Base-by-base conservation (phyloP, 1,139 yeast genomes). In the Suzukiozyma palmioleophila region DNA sequence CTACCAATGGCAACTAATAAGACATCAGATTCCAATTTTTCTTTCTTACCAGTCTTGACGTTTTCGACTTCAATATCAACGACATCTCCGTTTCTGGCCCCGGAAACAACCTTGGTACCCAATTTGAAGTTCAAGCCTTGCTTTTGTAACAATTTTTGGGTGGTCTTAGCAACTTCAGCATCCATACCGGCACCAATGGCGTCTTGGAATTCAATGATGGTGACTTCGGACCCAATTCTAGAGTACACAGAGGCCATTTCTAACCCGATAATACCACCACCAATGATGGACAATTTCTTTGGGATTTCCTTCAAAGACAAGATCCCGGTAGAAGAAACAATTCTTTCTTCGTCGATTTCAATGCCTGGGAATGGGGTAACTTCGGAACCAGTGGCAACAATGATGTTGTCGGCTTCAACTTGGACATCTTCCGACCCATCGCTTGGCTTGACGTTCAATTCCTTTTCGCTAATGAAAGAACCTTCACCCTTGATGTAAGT, bases 211-310 rank as follows among this genome's bases (percentile, higher is more conserved):
- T 94, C 99, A 48, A 94, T 70, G 41, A 94, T 84, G 38, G 97
- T 90, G 48, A 94, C 98, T 71, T 92, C 90, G 38, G 96, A 73
- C 37, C 99, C 99, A 56, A 94, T 74, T 69, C 98, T 82, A 43
- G 94, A 73, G 84, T 95, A 94, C 37, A 94, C 98, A 28, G 97
- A 89, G 48, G 96, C 98, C 97, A 94, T 92, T 74, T 94, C 99
- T 54, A 94, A 79, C 60, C 99, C 99, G 62, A 94, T 94, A 69
- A 94, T 92, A 76, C 99, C 98, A 69, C 97, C 99, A 64, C 99
- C 99, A 57, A 94, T 92, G 67, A 94, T 81, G 53, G 95, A 84
- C 59, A 94, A 59, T 63, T 79, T 82, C 77, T 94, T 88, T 64
- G 99, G 97, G 48, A 89, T 77, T 68, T 90, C 96, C 64, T 79